These are phyloP conservation scores for Naganishia randhawae DNA, from an alignment of 768 basidiomycete genomes.

Conservation along the genomic window DNA sequence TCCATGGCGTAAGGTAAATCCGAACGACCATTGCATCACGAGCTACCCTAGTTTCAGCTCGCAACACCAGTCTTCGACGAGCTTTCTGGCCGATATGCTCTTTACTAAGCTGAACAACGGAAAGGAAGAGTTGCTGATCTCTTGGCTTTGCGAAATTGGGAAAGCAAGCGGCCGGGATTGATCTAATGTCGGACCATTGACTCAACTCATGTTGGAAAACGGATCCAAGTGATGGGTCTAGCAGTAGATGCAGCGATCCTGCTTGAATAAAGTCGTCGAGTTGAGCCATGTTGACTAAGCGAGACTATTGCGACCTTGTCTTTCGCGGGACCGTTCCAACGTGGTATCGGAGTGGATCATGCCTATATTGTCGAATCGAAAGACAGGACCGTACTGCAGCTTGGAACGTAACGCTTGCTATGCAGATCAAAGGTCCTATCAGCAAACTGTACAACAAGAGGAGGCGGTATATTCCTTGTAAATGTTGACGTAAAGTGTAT, in stretches of 20 bases:
- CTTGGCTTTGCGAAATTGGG: not conserved
- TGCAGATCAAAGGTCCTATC: not conserved
- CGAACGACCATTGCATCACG: not conserved
- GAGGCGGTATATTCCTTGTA: too few relatives aligned
- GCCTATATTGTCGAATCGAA: not conserved
- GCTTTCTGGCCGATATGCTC: not conserved
- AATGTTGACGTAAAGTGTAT: too few relatives aligned
- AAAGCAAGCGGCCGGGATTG: too few relatives aligned
- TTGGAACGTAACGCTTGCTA: too few relatives aligned
- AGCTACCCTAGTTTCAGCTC: not conserved
- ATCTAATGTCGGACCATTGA: not conserved
- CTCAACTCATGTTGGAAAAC: not conserved
- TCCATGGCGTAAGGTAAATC: not conserved
- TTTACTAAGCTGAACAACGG: not conserved
- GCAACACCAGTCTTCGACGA: not conserved
- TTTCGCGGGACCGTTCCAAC: not conserved
- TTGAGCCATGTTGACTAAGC: not conserved
- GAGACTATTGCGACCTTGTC: not conserved
- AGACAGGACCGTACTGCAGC: too few relatives aligned
- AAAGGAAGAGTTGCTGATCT: not conserved
- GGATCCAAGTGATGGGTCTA: not conserved
- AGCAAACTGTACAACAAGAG: too few relatives aligned
- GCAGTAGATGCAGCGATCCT: not conserved
- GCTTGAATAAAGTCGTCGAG: not conserved
- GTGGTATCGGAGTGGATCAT: not conserved